A percentile compares a stretch with the other conserved stretches of the same genome.
Conservation (phyloP, 75 land plant genomes). For the Azolla pinnata region DNA sequence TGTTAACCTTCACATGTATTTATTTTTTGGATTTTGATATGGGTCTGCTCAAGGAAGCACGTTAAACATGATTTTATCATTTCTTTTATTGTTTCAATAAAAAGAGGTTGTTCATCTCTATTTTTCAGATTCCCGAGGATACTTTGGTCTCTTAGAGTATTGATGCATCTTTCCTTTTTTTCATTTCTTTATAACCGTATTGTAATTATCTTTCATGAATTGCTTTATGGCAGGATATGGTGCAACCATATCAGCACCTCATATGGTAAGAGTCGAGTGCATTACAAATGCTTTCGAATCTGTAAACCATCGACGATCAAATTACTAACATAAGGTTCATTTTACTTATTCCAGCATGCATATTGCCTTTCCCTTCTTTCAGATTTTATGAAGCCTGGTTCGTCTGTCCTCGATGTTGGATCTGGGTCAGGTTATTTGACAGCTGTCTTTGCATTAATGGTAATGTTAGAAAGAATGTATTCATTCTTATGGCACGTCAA, state of each 20-base stretch:
- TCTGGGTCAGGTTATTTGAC: constrained; percentile 38
- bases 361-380: constrained; percentile 32
- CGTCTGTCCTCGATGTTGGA: constrained; percentile 34
- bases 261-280: constrained; percentile 43
- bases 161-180: not conserved
- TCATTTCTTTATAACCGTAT: not conserved
- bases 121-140: too few relatives aligned
- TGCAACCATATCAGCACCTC: constrained; percentile 40
- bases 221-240: constrained; percentile 17
- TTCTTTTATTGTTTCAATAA: too few relatives aligned
- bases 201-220: not conserved
- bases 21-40: too few relatives aligned
- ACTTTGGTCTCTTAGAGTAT: too few relatives aligned
- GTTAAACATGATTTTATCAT: too few relatives aligned
- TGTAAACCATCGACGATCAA: too few relatives aligned
- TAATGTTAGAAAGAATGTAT: not conserved
- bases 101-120: too few relatives aligned
- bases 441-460: constrained; percentile 36
- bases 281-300: too few relatives aligned
- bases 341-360: constrained; percentile 16
- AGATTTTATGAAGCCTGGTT: constrained; percentile 29
- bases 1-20: too few relatives aligned
- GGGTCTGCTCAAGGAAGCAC: too few relatives aligned
- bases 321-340: not conserved
- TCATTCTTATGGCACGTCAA: too few relatives aligned